Conservation (phyloP, 495 filamentous ascomycete species). For the Xylaria curta region DNA sequence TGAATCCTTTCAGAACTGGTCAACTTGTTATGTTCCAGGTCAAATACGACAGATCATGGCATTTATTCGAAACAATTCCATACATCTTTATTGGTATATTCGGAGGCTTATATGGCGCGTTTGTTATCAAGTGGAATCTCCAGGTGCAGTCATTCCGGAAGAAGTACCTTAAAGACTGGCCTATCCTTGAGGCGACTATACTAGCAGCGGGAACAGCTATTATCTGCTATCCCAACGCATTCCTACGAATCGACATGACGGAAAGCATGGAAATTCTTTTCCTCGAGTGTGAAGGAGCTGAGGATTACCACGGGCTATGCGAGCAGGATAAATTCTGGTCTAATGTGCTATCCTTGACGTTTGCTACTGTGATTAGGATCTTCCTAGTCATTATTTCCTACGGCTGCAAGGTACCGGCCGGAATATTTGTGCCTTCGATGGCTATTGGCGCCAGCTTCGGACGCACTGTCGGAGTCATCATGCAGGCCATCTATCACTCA, state of each 20-base stretch:
- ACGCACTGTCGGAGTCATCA: constrained; percentile 89
- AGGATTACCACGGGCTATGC: constrained; percentile 93
- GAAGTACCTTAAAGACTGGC: constrained; percentile 85
- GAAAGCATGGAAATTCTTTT: constrained; percentile 99
- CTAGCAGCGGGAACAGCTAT: constrained; percentile 84
- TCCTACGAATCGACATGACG: constrained; percentile 97
- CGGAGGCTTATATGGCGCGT: constrained; percentile 93
- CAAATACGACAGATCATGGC: constrained; percentile 93
- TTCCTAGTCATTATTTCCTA: constrained; percentile 96
- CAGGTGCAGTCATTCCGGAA: constrained; percentile 91
- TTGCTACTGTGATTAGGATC: constrained; percentile 81
- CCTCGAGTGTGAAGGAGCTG: constrained; percentile 88
- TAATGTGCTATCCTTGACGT: constrained; percentile 78
- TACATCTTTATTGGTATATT: constrained; percentile 92
- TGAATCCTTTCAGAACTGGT: constrained; percentile 98
- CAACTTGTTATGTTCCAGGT: constrained; percentile 99
- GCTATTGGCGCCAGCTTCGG: constrained; percentile 95
- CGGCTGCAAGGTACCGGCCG: constrained; percentile 96
- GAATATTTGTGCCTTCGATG: constrained; percentile 98
- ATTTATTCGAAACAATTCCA: constrained; percentile 95
- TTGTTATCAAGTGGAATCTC: constrained; percentile 99
- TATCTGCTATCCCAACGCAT: constrained; percentile 95
- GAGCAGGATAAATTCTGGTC: constrained; percentile 75
- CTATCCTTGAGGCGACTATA: constrained; percentile 85
- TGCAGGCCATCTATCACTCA: constrained; percentile 85